Percentiles rank a stretch among this genome's conserved stretches.
These are phyloP conservation scores for Cladosporium cucumerinum DNA, from an alignment of 2,329 filamentous ascomycete genomes.

Conservation along the genomic window DNA sequence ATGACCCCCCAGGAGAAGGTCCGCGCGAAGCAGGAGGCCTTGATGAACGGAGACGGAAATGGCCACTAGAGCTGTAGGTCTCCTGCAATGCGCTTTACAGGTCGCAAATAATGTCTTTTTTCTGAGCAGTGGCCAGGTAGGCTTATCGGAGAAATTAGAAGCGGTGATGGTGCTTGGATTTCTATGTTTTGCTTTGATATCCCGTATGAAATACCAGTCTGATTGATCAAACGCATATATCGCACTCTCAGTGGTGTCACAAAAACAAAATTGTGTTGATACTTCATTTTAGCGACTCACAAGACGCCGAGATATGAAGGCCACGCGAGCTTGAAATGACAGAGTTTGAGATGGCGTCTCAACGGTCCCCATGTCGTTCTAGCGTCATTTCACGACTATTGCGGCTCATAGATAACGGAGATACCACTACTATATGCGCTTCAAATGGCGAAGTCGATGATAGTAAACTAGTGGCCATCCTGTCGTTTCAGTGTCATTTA, in stretches of 20 bases:
- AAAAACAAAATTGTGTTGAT: background rate
- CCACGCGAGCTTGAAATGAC: no score
- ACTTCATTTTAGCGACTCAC: no score
- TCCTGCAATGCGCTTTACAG: background rate
- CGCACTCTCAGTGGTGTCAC: background rate
- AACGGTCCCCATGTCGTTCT: no score
- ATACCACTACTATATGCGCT: no score
- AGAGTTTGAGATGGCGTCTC: no score
- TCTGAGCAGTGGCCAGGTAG: no score
- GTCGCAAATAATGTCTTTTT: background rate
- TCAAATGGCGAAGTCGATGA: no score
- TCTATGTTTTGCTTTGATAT: background rate
- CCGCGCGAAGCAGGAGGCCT: slow-evolving; percentile 20
- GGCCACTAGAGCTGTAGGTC: background rate
- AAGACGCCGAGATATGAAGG: no score
- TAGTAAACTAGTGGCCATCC: no score
- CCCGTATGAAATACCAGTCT: background rate
- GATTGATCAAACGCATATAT: background rate
- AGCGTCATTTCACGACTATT: no score
- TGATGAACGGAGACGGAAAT: slow-evolving; percentile 18
- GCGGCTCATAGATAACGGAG: no score
- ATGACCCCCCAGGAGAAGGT: slow-evolving; percentile 23
- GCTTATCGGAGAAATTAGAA: background rate
- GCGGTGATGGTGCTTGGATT: background rate
- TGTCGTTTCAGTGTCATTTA: no score